Percentiles rank a stretch among this genome's conserved stretches.
Evolutionary conservation across 1,284 basidiomycete species (phyloP).

Genomic region (Moniliophthora roreri): DNA sequence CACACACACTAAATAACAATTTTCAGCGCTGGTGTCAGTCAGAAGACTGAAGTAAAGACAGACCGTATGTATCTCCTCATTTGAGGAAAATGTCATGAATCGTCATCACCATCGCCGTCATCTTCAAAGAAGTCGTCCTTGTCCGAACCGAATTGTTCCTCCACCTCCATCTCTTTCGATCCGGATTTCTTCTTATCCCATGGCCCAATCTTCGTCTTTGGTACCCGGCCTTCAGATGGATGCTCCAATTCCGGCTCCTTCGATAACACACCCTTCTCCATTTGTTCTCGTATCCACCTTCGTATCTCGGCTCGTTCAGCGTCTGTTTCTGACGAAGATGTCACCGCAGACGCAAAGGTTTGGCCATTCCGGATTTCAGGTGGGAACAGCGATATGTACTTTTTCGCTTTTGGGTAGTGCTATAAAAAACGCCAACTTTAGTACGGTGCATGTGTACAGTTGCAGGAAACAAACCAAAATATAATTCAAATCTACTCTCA

Average conservation of each 20-base stretch:
- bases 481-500: slow-evolving; percentile 84
- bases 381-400: slow-evolving; percentile 86
- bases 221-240: slow-evolving; percentile 8
- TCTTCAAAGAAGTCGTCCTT: no score
- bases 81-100: no score
- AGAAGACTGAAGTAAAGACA: no score
- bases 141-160: slow-evolving; percentile 23
- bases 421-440: slow-evolving; percentile 26
- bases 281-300: slow-evolving; percentile 57
- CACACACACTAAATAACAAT: no score
- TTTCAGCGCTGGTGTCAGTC: no score
- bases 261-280: slow-evolving; percentile 63
- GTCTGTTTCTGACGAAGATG: slow-evolving; percentile 31
- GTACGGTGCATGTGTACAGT: background rate
- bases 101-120: no score
- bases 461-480: slow-evolving; percentile 58
- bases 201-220: slow-evolving; percentile 13
- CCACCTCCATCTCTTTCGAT: slow-evolving; percentile 9
- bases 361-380: slow-evolving; percentile 52
- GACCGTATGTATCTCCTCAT: no score
- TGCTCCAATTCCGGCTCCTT: slow-evolving; percentile 56
- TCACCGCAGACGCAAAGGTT: slow-evolving; percentile 13
- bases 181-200: slow-evolving; percentile 14
- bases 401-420: slow-evolving; percentile 81
- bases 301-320: slow-evolving; percentile 63